A percentile compares a stretch with the other conserved stretches of the same genome.
Evolutionary conservation across 2,329 filamentous ascomycete species (phyloP).

Genomic region (Dothidotthia symphoricarpi): DNA sequence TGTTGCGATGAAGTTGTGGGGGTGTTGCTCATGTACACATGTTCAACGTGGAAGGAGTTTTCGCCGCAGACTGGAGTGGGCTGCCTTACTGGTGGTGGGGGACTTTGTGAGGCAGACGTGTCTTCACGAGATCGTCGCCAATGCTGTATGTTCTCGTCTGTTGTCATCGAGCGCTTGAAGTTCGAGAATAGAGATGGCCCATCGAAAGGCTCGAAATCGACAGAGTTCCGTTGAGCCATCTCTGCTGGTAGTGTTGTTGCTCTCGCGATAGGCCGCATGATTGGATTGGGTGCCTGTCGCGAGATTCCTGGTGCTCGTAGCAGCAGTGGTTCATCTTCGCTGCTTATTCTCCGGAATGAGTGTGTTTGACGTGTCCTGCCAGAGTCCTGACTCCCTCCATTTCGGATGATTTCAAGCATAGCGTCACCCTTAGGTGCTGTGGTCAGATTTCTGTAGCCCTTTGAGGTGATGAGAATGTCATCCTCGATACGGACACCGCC

Average conservation of each 20-base stretch:
- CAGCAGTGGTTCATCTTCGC: constrained; percentile 10
- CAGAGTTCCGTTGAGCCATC: constrained; percentile 1
- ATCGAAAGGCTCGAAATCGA: constrained; percentile 20
- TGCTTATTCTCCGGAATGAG: neutral
- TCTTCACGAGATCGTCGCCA: constrained; percentile 13
- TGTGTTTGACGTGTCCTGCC: neutral
- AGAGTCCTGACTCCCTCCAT: constrained; percentile 8
- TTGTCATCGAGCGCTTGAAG: constrained; percentile 26
- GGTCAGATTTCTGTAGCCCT: constrained; percentile 70
- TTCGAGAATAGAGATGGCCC: constrained; percentile 22
- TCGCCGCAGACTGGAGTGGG: constrained; percentile 22
- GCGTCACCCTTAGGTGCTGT: constrained; percentile 68
- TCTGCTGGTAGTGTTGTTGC: constrained; percentile 23
- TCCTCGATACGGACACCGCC: constrained; percentile 73
- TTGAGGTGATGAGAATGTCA: constrained; percentile 69
- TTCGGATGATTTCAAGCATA: constrained; percentile 57
- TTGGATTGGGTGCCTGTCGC: constrained; percentile 8
- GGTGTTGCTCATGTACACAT: constrained; percentile 17
- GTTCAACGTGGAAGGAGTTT: constrained; percentile 5
- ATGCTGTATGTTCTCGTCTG: constrained; percentile 20
- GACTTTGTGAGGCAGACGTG: neutral
- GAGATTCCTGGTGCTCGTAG: constrained; percentile 31
- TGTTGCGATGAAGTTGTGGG: neutral
- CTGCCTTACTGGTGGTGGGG: neutral
- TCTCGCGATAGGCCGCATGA: constrained; percentile 17